Percentiles rank a stretch among this genome's conserved stretches.
Conservation (phyloP, 2,329 filamentous ascomycete genomes). For the Aspergillus intermedius region DNA sequence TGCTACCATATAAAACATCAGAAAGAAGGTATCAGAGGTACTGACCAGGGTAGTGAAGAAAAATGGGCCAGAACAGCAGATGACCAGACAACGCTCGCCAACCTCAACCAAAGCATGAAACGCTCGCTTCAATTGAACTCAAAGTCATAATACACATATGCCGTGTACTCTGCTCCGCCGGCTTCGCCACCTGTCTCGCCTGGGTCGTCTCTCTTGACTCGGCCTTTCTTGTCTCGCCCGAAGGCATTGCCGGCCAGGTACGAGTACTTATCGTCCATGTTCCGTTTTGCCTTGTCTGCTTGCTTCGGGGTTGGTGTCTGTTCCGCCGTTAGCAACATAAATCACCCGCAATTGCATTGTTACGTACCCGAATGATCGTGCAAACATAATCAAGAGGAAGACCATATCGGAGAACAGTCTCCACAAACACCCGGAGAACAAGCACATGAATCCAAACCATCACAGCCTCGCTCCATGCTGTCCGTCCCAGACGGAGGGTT, state of each 20-base stretch:
- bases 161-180: conserved; percentile 77
- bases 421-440: conserved; percentile 87
- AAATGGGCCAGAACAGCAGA: neutral
- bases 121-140: conserved; percentile 54
- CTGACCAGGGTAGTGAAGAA: neutral
- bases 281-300: conserved; percentile 69
- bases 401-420: conserved; percentile 94
- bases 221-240: conserved; percentile 85
- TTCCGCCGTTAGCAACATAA: conserved; percentile 6
- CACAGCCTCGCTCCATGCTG: conserved; percentile 91
- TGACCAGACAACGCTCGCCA: neutral
- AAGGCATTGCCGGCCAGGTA: conserved; percentile 94
- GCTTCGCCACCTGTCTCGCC: conserved; percentile 67
- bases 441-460: conserved; percentile 95
- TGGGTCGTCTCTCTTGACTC: conserved; percentile 83
- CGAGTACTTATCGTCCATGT: conserved; percentile 76
- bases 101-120: neutral
- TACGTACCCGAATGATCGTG: conserved; percentile 71
- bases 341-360: neutral
- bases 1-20: neutral
- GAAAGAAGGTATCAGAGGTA: neutral
- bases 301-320: conserved; percentile 73
- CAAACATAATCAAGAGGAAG: conserved; percentile 84
- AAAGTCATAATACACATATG: conserved; percentile 96
- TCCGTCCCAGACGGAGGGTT: conserved; percentile 75